phyloP scores from a whole-genome alignment of 495 filamentous ascomycete species.

The Annulohypoxylon nitens region DNA sequence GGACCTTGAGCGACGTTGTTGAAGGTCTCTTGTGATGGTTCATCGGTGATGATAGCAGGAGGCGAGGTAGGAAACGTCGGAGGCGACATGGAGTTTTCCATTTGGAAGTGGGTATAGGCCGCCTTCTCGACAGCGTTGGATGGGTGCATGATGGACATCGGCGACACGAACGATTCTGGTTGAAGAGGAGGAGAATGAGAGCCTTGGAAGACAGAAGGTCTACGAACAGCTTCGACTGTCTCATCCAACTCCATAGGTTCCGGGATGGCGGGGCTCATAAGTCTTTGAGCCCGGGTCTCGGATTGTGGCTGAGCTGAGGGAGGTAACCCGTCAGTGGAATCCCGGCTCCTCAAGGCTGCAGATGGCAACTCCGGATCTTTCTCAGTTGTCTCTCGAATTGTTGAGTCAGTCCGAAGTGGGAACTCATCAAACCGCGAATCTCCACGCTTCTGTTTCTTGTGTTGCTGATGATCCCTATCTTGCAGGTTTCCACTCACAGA shows the following conservation, averaged over 20 bases:
- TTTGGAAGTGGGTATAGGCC: slow-evolving; percentile 58
- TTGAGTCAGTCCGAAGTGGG: slow-evolving; percentile 43
- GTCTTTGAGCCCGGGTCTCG: slow-evolving; percentile 44
- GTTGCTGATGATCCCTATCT: slow-evolving; percentile 38
- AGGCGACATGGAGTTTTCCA: slow-evolving; percentile 56
- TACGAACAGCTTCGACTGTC: slow-evolving; percentile 36
- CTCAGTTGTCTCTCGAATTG: slow-evolving; percentile 50
- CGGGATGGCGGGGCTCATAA: slow-evolving; percentile 54
- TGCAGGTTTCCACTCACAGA: slow-evolving; percentile 1
- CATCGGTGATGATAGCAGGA: slow-evolving; percentile 45
- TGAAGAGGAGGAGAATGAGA: slow-evolving; percentile 51
- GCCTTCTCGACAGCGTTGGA: slow-evolving; percentile 57
- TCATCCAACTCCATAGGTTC: slow-evolving; percentile 50
- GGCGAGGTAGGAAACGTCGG: slow-evolving; percentile 37
- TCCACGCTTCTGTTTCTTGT: slow-evolving; percentile 40
- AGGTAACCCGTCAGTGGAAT: slow-evolving; percentile 52
- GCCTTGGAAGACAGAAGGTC: slow-evolving; percentile 37
- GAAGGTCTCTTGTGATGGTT: slow-evolving; percentile 38
- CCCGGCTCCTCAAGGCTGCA: slow-evolving; percentile 42
- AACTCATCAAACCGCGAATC: slow-evolving; percentile 48
- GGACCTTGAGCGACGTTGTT: slow-evolving; percentile 14
- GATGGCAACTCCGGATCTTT: slow-evolving; percentile 49
- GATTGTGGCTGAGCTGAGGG: slow-evolving; percentile 51
- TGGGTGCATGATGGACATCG: slow-evolving; percentile 62
- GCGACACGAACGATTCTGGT: slow-evolving; percentile 51